Base-by-base conservation (phyloP, 2,329 filamentous ascomycete genomes). In the Dendryphion nanum region DNA sequence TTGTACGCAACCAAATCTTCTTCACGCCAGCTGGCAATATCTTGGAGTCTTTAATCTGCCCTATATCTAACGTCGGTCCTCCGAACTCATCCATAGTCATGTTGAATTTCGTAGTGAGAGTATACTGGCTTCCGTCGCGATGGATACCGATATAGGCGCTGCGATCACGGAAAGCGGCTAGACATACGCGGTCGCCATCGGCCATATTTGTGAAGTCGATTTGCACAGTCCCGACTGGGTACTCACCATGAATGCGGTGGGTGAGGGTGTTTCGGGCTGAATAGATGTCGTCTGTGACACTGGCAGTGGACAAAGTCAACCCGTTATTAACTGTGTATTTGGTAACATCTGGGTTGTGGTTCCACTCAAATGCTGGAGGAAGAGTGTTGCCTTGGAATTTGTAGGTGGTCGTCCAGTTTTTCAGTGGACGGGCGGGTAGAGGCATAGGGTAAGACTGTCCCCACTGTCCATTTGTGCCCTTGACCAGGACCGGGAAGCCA, bases 321-420 rank as follows among this genome's bases (percentile, higher is more conserved):
- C 54, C 53, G 24, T 70, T 59, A 8, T 26, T 26, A 8, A 26
- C 10, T 10, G 23, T n/a, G 23, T 10, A 8, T 8, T 66, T 69
- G 3, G 57, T 56, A 0, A 54, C 60, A 35, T 79, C 74, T 0
- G 77, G 76, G 51, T 79, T 78, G 45, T 79, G 76, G 48, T 80
- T 81, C 77, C 76, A 80, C 51, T 80, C 76, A 70, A 71, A 80
- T 2, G 66, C 53, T 0, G 66, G 64, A 2, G 57, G 47, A 1
- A 79, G 63, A 0, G 53, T 41, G 0, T 44, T 33, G 10, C 23
- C 23, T 2, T 26, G 10, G 44, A 79, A 79, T 0, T 41, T 55
- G 41, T 79, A 72, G 0, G 63, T 71, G 12, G 70, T 65, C 0
- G 59, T 57, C 40, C 51, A 45, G 3, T 35, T 40, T 7, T 35